phyloP scores from a whole-genome alignment of 345 rosid genomes.

The Murraya paniculata region DNA sequence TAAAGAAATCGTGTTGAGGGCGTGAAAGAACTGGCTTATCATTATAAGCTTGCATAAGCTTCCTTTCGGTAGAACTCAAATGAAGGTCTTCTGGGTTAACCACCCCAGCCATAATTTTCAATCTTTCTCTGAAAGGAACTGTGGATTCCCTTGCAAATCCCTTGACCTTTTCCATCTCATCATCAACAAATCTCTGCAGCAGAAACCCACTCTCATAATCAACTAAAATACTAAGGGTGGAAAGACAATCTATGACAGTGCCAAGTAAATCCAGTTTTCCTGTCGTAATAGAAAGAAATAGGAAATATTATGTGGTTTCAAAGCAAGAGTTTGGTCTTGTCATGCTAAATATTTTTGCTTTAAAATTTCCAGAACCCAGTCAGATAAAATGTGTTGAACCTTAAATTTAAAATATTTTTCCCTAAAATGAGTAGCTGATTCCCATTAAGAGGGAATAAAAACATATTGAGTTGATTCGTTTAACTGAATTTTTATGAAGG shows the following conservation, averaged over 20 bases:
- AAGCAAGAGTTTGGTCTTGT: not conserved
- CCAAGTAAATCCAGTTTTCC: not conserved
- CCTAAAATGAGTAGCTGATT: not conserved
- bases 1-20: constrained; percentile 75
- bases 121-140: constrained; percentile 75
- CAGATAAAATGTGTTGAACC: not conserved
- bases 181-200: constrained; percentile 60
- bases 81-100: constrained; percentile 78
- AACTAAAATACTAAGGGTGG: not conserved
- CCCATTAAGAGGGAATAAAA: not conserved
- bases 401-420: not conserved
- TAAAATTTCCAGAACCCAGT: not conserved
- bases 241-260: not conserved
- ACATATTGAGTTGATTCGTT: not conserved
- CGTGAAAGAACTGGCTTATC: constrained; percentile 83
- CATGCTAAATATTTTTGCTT: not conserved
- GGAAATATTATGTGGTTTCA: not conserved
- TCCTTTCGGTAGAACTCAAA: constrained; percentile 62
- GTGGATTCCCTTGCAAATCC: constrained; percentile 58
- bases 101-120: constrained; percentile 67
- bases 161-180: constrained; percentile 67
- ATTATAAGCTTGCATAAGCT: constrained; percentile 69
- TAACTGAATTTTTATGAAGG: not conserved
- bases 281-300: not conserved
- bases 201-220: constrained; percentile 10